Evolutionary conservation across 2,329 filamentous ascomycete species (phyloP), one percentile per base, ranked within the genome.

Genomic region (Arthrocladium fulminans): DNA sequence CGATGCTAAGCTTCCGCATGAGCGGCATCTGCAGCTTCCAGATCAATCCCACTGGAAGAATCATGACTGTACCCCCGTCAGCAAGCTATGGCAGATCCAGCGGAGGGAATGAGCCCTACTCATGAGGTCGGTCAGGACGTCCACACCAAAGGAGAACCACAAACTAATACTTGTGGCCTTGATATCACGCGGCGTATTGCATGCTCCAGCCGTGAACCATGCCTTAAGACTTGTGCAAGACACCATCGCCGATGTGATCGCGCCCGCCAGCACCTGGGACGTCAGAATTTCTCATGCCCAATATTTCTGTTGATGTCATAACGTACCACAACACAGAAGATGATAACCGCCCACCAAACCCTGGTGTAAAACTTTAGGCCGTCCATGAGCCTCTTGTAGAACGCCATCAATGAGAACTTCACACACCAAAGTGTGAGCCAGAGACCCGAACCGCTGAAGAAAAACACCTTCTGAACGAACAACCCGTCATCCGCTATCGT

Each of bases 341-440:
- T 47, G 19, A 66, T 19, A 2, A 67, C 60, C 3, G 47, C 55
- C 63, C 63, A 66, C 67, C 66, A 70, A 39, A 65, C 55, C 23
- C 55, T 61, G 20, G 61, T 57, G 32, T 67, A 65, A 2, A 57
- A 52, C 2, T 54, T 58, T n/a, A 67, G 54, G 1, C 65, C 65
- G 4, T 49, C 51, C 42, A 69, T 56, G 13, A 70, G 52, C 17
- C 63, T 60, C 39, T 63, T 64, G 53, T 69, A 70, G 38, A 70
- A 59, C 12, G 63, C 59, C 45, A 70, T 55, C 27, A 70, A 56
- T 4, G 63, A 65, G 19, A 67, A 60, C 50, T 71, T 70, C 46
- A 68, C 63, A 15, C 32, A 13, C 65, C 65, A 70, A 2, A 70
- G 59, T 15, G 61, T 62, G 4, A 62, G 50, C 65, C 67, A 70